Evolutionary conservation across 2,329 filamentous ascomycete species (phyloP).

Genomic region (Colletotrichum musicola): DNA sequence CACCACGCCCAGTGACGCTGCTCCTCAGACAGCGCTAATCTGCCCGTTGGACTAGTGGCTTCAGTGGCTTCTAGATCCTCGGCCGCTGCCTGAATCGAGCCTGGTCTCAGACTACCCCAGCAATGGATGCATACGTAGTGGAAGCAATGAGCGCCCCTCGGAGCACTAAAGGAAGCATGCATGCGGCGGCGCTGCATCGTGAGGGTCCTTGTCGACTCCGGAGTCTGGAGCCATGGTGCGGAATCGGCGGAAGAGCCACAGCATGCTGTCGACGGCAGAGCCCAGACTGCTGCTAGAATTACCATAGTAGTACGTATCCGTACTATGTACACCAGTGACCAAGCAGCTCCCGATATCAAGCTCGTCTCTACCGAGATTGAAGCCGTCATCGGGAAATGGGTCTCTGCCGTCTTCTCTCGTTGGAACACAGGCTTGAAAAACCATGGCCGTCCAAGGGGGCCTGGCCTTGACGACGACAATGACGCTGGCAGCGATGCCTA

Average conservation of each 20-base stretch:
- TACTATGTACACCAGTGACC: too few relatives aligned
- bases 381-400: slow-evolving; percentile 22
- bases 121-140: slow-evolving; percentile 7
- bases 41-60: slow-evolving; percentile 35
- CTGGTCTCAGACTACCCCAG: slow-evolving; percentile 33
- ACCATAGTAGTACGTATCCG: too few relatives aligned
- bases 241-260: not conserved
- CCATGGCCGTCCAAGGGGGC: slow-evolving; percentile 5
- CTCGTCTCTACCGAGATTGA: slow-evolving; percentile 28
- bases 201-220: not conserved
- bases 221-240: not conserved
- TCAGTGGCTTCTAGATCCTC: slow-evolving; percentile 38
- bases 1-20: slow-evolving; percentile 2
- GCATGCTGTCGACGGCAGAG: too few relatives aligned
- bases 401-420: slow-evolving; percentile 3
- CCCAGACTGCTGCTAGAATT: too few relatives aligned
- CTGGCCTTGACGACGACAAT: slow-evolving; percentile 16
- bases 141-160: slow-evolving; percentile 17
- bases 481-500: not conserved
- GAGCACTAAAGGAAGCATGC: not conserved
- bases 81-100: slow-evolving; percentile 30
- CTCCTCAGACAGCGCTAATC: slow-evolving; percentile 24
- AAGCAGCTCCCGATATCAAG: slow-evolving; percentile 11
- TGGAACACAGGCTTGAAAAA: slow-evolving; percentile 12
- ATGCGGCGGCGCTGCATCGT: too few relatives aligned